phyloP scores from a whole-genome alignment of 495 filamentous ascomycete species.

The Penicillium diatomitis region DNA sequence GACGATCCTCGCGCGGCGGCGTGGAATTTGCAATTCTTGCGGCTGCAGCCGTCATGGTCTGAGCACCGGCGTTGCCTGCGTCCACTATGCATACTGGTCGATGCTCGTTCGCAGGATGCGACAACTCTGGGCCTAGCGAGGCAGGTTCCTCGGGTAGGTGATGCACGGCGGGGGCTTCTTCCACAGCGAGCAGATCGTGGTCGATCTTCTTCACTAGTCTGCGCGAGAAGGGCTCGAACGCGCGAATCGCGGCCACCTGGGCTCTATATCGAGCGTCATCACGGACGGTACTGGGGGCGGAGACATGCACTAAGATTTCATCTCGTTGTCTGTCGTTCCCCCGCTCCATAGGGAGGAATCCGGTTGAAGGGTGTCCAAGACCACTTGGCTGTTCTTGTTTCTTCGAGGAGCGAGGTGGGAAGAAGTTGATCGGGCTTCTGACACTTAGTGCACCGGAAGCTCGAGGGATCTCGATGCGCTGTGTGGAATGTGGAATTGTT shows the following conservation, averaged over 20 bases:
- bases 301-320: conserved; percentile 55
- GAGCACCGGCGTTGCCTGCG: not conserved
- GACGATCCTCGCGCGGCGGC: not conserved
- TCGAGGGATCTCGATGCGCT: no score
- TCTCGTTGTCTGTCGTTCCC: no score
- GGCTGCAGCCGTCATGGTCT: not conserved
- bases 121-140: not conserved
- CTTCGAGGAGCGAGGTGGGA: no score
- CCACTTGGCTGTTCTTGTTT: no score
- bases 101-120: no score
- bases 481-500: no score
- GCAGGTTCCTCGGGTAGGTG: not conserved
- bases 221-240: conserved; percentile 40
- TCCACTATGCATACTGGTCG: no score
- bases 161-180: not conserved
- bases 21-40: not conserved
- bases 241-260: conserved; percentile 50
- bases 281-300: conserved; percentile 48
- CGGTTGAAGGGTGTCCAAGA: not conserved
- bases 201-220: conserved; percentile 2
- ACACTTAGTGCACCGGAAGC: no score
- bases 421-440: no score
- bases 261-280: conserved; percentile 58
- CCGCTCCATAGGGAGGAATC: conserved; percentile 26
- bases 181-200: not conserved